Evolutionary conservation across 106 monocot genomes (phyloP), one percentile per base, ranked within the genome.

Genomic region (Allium sativum): DNA sequence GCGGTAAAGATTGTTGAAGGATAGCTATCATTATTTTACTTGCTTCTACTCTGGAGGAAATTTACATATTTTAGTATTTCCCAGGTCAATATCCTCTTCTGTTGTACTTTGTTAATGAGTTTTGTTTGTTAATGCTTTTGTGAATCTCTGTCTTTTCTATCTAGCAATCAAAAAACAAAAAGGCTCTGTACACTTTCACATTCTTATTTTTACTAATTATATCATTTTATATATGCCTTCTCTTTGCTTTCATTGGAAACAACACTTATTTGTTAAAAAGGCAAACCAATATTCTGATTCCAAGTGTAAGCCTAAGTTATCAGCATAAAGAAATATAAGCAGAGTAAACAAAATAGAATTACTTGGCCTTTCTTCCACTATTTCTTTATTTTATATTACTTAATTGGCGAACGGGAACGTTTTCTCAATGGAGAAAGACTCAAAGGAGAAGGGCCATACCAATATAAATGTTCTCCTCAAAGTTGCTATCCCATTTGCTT

Each of bases 391-490:
- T 60, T 44, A 40, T 16, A 60, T 18, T 62, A 62, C 44, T 59
- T 11, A 10, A 16, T 4, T 43, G 14, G 12, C 22, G 45, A 62
- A 62, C 47, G 19, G 12, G 12, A 19, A 62, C 47, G 3, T 48
- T 21, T 62, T 62, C 62, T 62, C 9, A 41, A 65, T 65, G 64
- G 64, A 50, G 7, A 52, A 52, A 21, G 22, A 51, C 52, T 3
- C 14, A 3, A 66, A 75, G 31, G 48, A 68, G 40, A 51, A 63
- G 14, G 12, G 41, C 58, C 10, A 40, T 31, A 31, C 31, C 31
- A 40, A 60, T 31, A 61, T 66, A 21, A 77, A 77, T 22, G 70
- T 68, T 70, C 60, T 67, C 20, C 57, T 68, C 45, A 72, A 72
- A 42, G 21, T 72, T 22, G 68, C 55, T 62, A 45, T 77, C 52